Evolutionary conservation across 805 yeast genomes (phyloP).

Genomic region (Schwanniomyces pseudopolymorphus): DNA sequence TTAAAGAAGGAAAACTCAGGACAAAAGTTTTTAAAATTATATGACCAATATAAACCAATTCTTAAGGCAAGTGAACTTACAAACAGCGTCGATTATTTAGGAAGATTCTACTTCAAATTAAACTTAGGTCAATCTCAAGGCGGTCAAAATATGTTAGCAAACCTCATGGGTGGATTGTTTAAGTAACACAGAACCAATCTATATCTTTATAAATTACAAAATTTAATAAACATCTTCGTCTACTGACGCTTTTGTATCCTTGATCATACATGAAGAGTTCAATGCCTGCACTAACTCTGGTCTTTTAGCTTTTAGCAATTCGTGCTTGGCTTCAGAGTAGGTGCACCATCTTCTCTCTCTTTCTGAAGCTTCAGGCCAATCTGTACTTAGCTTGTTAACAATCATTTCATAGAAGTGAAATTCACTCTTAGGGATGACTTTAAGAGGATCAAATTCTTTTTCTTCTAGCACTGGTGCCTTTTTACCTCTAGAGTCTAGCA

Average conservation of each 20-base stretch:
- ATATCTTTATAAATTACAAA: not conserved
- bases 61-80: slow-evolving; percentile 35
- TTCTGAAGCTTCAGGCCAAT: slow-evolving; percentile 72
- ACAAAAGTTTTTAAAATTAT: slow-evolving; percentile 54
- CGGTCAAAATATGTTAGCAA: slow-evolving; percentile 46
- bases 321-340: slow-evolving; percentile 63
- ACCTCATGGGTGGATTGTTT: slow-evolving; percentile 63
- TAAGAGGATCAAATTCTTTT: slow-evolving; percentile 31
- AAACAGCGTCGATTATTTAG: slow-evolving; percentile 55
- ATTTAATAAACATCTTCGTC: not conserved
- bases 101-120: slow-evolving; percentile 62
- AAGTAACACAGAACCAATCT: slow-evolving; percentile 18
- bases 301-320: slow-evolving; percentile 54
- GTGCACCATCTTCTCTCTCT: slow-evolving; percentile 77
- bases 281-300: slow-evolving; percentile 69
- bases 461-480: slow-evolving; percentile 35
- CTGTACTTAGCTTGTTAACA: slow-evolving; percentile 51
- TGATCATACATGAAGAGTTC: slow-evolving; percentile 51
- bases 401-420: slow-evolving; percentile 84
- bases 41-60: slow-evolving; percentile 45
- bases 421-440: slow-evolving; percentile 71
- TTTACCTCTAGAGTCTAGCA: slow-evolving; percentile 53
- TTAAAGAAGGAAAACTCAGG: slow-evolving; percentile 49
- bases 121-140: slow-evolving; percentile 38
- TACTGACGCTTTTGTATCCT: slow-evolving; percentile 21